phyloP scores from a whole-genome alignment of 345 rosid genomes.

The Arabis alpina region DNA sequence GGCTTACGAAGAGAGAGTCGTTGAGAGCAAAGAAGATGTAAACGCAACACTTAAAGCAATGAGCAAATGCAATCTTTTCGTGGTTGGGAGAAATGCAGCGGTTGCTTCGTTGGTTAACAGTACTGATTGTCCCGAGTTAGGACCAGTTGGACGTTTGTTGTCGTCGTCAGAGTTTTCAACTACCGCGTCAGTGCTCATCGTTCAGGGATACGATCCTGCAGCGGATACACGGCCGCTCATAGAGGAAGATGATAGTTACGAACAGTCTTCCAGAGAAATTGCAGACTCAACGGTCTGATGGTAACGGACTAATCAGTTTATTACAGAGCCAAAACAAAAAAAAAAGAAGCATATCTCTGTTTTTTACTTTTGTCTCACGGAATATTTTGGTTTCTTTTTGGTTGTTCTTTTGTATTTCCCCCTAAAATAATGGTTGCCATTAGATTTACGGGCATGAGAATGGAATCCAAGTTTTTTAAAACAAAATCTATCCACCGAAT shows the following conservation, averaged over 20 bases:
- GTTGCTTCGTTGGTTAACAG: constrained; percentile 37
- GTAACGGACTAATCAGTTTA: constrained; percentile 1
- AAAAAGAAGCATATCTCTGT: not conserved
- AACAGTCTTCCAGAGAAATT: constrained; percentile 29
- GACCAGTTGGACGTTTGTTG: constrained; percentile 53
- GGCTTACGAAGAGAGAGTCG: constrained; percentile 42
- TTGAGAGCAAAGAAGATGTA: constrained; percentile 46
- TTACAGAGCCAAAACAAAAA: constrained; percentile 10
- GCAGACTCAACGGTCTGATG: constrained; percentile 28
- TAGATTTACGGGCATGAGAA: constrained; percentile 15
- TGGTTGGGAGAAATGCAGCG: constrained; percentile 52
- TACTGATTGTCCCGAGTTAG: constrained; percentile 54
- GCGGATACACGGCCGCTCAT: constrained; percentile 41
- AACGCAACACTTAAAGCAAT: constrained; percentile 38
- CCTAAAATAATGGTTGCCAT: constrained; percentile 20
- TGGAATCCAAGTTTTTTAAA: not conserved
- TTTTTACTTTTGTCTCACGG: not conserved
- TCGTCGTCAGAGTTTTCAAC: constrained; percentile 52
- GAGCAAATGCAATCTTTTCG: constrained; percentile 48
- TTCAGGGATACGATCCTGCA: constrained; percentile 50
- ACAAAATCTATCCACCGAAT: too few species aligned
- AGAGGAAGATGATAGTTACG: constrained; percentile 32
- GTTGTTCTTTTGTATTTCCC: constrained; percentile 8
- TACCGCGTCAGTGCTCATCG: constrained; percentile 52
- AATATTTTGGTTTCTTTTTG: constrained; percentile 13